A percentile compares a stretch with the other conserved stretches of the same genome.
These are phyloP conservation scores for Mucor saturninus DNA, from an alignment of 371 early-diverging fungal species.

Conservation along the genomic window DNA sequence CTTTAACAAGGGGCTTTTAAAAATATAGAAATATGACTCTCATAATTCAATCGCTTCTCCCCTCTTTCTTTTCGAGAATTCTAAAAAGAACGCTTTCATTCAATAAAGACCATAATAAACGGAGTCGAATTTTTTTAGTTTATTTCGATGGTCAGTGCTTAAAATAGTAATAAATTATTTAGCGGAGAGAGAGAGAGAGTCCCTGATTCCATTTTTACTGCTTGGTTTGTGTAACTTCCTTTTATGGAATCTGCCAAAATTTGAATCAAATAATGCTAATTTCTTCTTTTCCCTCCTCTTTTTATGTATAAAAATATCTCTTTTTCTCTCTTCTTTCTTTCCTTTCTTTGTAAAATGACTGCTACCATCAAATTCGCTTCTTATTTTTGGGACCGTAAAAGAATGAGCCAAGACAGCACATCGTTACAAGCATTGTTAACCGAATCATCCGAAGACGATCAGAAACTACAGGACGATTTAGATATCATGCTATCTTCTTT, in stretches of 20 bases:
- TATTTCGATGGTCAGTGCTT: background rate
- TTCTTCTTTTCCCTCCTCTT: too few species aligned
- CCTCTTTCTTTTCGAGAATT: too few species aligned
- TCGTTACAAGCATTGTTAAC: background rate
- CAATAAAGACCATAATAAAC: too few species aligned
- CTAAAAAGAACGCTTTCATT: too few species aligned
- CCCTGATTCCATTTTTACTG: background rate
- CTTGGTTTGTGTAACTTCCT: too few species aligned
- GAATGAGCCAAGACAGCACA: background rate
- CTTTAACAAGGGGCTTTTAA: too few species aligned
- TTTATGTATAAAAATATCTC: background rate
- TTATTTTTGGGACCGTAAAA: background rate
- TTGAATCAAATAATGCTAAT: too few species aligned
- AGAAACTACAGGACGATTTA: conserved; percentile 4
- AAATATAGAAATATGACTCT: too few species aligned
- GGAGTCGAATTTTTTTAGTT: too few species aligned
- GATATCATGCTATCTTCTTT: conserved; percentile 12
- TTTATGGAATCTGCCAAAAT: too few species aligned
- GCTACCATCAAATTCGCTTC: background rate
- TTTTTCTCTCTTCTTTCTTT: background rate
- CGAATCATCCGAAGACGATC: background rate
- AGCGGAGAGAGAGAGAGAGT: background rate
- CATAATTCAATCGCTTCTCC: too few species aligned
- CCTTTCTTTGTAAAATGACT: background rate
- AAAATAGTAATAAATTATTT: too few species aligned